Conservation (phyloP, 305 asterid species). For the Rubia peregrina region DNA sequence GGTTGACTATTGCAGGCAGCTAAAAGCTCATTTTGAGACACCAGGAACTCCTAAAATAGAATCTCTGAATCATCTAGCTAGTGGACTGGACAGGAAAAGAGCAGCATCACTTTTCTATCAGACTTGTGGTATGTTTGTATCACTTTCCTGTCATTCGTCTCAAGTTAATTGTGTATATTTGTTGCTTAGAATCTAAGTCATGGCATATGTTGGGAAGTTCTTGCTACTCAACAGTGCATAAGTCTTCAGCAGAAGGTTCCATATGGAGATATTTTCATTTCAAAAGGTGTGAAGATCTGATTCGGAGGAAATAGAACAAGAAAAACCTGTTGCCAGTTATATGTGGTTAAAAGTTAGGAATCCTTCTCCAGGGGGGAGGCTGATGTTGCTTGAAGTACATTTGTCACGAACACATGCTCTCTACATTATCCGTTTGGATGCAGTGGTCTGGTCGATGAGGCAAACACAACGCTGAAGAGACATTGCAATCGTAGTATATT, state of each 20-base stretch:
- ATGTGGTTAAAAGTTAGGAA: neutral
- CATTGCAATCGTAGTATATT: neutral
- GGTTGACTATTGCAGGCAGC: slow-evolving; percentile 52
- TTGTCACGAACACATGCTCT: neutral
- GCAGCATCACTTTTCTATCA: slow-evolving; percentile 87
- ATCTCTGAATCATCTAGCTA: slow-evolving; percentile 58
- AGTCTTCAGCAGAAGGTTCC: slow-evolving; percentile 11
- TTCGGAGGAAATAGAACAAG: neutral
- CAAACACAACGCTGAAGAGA: slow-evolving; percentile 2
- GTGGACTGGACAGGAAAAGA: slow-evolving; percentile 61
- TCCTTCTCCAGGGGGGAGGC: neutral
- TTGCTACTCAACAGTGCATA: slow-evolving; percentile 8
- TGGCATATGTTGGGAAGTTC: slow-evolving; percentile 15
- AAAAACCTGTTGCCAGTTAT: neutral
- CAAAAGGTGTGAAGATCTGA: slow-evolving; percentile 12
- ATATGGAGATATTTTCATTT: slow-evolving; percentile 12
- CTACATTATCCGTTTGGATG: neutral
- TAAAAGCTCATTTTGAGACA: slow-evolving; percentile 85
- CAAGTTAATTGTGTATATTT: neutral
- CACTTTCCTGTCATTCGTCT: neutral
- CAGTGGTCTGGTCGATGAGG: neutral
- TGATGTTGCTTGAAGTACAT: neutral
- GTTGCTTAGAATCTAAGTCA: neutral
- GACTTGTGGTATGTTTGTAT: slow-evolving; percentile 51
- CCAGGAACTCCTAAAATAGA: slow-evolving; percentile 56